Percentiles rank a stretch among this genome's conserved stretches.
phyloP scores from a whole-genome alignment of 176 grass and related monocot species.

The Phragmites australis region DNA sequence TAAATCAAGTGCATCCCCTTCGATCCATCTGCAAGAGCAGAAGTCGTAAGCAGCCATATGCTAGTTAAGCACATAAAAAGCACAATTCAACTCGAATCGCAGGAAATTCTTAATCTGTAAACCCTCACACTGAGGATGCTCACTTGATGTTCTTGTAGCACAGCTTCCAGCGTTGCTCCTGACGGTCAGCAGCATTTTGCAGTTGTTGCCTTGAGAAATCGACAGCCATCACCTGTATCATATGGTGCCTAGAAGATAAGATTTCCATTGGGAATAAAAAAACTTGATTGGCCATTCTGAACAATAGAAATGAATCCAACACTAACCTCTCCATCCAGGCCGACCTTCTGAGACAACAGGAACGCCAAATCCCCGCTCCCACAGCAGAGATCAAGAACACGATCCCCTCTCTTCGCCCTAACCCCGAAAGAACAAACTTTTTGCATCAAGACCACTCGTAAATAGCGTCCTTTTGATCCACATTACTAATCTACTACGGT shows the following conservation, averaged over 20 bases:
- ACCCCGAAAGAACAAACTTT: background rate
- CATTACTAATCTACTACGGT: slow-evolving; percentile 1
- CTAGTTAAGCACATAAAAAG: background rate
- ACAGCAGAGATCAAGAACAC: slow-evolving; percentile 93
- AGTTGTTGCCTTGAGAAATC: slow-evolving; percentile 81
- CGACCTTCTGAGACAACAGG: slow-evolving; percentile 79
- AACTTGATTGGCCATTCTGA: background rate
- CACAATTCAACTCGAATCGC: background rate
- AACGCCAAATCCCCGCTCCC: slow-evolving; percentile 88
- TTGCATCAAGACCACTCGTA: background rate
- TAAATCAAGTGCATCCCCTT: slow-evolving; percentile 87
- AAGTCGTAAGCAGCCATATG: background rate
- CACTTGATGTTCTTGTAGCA: slow-evolving; percentile 94
- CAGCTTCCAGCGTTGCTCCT: slow-evolving; percentile 73
- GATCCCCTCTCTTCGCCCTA: slow-evolving; percentile 76
- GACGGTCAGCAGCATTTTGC: slow-evolving; percentile 54
- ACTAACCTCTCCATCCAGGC: slow-evolving; percentile 78
- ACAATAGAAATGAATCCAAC: background rate
- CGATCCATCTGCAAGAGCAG: slow-evolving; percentile 66
- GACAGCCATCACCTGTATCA: slow-evolving; percentile 65
- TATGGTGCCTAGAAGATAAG: background rate
- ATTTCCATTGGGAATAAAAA: background rate
- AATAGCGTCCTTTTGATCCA: background rate
- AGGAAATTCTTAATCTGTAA: slow-evolving; percentile 19
- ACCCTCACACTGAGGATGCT: slow-evolving; percentile 53